phyloP scores from a whole-genome alignment of 805 yeast genomes.

The Cyberlindnera misumaiensis region DNA sequence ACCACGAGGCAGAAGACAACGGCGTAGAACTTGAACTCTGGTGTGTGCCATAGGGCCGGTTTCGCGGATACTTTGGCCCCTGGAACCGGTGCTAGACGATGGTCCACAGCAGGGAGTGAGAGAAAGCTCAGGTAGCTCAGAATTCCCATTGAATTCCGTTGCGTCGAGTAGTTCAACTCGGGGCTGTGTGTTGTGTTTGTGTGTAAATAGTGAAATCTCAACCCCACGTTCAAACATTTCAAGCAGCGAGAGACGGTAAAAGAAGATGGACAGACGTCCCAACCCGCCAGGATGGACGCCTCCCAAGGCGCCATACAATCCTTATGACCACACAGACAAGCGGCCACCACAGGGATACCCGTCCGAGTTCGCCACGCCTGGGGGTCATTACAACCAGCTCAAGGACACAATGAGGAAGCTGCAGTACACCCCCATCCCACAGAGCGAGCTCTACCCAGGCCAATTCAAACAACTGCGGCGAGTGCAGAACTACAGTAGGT shows the following conservation, averaged over 20 bases:
- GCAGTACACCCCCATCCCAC: conserved; percentile 74
- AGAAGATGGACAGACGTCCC: conserved; percentile 52
- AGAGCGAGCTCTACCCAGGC: conserved; percentile 68
- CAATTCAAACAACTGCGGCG: conserved; percentile 65
- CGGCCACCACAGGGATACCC: conserved; percentile 86
- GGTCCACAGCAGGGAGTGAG: conserved; percentile 35
- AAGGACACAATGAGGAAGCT: conserved; percentile 68
- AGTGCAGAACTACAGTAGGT: conserved; percentile 43
- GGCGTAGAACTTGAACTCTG: conserved; percentile 68
- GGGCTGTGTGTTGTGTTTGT: not conserved
- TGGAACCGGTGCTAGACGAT: conserved; percentile 26
- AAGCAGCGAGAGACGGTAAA: not conserved
- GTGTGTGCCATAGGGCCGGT: conserved; percentile 61
- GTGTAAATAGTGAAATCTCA: too few species aligned
- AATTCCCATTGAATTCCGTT: not conserved
- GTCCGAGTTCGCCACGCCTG: conserved; percentile 67
- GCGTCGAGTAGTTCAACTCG: not conserved
- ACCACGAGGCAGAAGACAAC: conserved; percentile 59
- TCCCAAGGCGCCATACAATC: conserved; percentile 57
- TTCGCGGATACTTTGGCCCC: conserved; percentile 9
- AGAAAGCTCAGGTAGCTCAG: conserved; percentile 18
- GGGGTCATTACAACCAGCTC: conserved; percentile 58
- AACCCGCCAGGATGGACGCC: conserved; percentile 76
- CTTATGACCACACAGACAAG: conserved; percentile 69
- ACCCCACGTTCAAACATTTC: not conserved